Evolutionary conservation across 305 asterid genomes (phyloP), one percentile per base, ranked within the genome.

Genomic region (Plantago rigida): DNA sequence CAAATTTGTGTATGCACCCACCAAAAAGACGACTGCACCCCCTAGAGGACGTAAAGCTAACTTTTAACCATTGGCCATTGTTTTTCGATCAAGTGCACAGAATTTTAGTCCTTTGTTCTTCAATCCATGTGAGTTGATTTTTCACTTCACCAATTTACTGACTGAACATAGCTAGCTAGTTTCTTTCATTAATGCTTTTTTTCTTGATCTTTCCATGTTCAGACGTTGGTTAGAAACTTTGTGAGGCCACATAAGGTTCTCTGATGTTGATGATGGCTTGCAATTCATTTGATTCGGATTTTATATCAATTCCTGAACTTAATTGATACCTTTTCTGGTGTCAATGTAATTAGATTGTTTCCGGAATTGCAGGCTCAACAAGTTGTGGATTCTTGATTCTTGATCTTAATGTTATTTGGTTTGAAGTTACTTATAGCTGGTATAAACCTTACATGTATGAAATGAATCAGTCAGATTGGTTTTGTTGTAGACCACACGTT

Each of bases 1-100:
- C 60, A 67, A 71, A 63, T 80, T 76, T 36, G 68, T 59, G 0
- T 82, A 76, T 47, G 69, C 49, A 15, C 82, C 82, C 39, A 48
- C 65, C 36, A 76, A 68, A 60, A 19, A 26, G 72, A 60, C 60
- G 56, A 62, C 73, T 12, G 24, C 19, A 19, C 14, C 71, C 24
- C 64, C 77, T 4, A 52, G 69, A 68, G 60, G 63, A 66, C 71
- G 53, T 29, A 71, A 73, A 71, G 54, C 71, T 74, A 58, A 42
- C 67, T 65, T 39, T 17, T 63, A 45, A 54, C 46, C 29, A 36
- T 66, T 34, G 59, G 49, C 31, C 11, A 10, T 9, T 53, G 41
- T 17, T 14, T 17, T 17, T 47, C 47, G 45, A 28, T 67, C 36
- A 48, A 17, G 51, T 47, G 51, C 53, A 61, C 1, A 29, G 50